A percentile compares a stretch with the other conserved stretches of the same genome.
Evolutionary conservation across 2,329 filamentous ascomycete species (phyloP).

Genomic region (Monilinia laxa): DNA sequence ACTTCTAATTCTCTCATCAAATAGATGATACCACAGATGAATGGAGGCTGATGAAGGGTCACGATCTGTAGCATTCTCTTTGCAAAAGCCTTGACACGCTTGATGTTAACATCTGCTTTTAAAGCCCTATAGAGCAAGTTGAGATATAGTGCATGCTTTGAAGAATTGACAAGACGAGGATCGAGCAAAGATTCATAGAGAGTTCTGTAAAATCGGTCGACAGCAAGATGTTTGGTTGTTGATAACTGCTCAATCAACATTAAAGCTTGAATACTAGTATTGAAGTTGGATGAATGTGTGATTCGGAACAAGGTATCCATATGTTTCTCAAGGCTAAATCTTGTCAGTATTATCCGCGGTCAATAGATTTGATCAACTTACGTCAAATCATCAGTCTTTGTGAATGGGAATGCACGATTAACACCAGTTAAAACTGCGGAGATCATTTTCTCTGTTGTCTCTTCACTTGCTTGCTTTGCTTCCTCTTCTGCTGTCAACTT

Average conservation of each 20-base stretch:
- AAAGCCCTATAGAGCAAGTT: constrained; percentile 87
- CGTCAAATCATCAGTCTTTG: constrained; percentile 73
- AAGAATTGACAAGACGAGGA: constrained; percentile 81
- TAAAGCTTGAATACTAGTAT: constrained; percentile 93
- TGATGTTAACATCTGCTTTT: constrained; percentile 86
- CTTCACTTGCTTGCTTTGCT: constrained; percentile 42
- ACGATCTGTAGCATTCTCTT: constrained; percentile 89
- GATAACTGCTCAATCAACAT: constrained; percentile 94
- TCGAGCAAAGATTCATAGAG: constrained; percentile 94
- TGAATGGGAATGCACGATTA: constrained; percentile 93
- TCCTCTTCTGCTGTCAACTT: constrained; percentile 43
- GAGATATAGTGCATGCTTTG: constrained; percentile 92
- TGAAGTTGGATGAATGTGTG: constrained; percentile 97
- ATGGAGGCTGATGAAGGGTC: constrained; percentile 85
- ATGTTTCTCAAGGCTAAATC: constrained; percentile 72
- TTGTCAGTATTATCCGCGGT: constrained; percentile 30
- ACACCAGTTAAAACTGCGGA: constrained; percentile 91
- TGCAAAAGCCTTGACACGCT: constrained; percentile 91
- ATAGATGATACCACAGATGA: constrained; percentile 90
- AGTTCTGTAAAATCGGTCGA: constrained; percentile 91
- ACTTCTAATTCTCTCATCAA: constrained; percentile 77
- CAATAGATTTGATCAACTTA: constrained; percentile 45
- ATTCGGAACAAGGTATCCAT: constrained; percentile 93
- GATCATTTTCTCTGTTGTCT: constrained; percentile 81
- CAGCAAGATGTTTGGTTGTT: constrained; percentile 72